These are phyloP conservation scores for Botrytis paeoniae DNA, from an alignment of 2,329 filamentous ascomycete genomes.

Conservation along the genomic window DNA sequence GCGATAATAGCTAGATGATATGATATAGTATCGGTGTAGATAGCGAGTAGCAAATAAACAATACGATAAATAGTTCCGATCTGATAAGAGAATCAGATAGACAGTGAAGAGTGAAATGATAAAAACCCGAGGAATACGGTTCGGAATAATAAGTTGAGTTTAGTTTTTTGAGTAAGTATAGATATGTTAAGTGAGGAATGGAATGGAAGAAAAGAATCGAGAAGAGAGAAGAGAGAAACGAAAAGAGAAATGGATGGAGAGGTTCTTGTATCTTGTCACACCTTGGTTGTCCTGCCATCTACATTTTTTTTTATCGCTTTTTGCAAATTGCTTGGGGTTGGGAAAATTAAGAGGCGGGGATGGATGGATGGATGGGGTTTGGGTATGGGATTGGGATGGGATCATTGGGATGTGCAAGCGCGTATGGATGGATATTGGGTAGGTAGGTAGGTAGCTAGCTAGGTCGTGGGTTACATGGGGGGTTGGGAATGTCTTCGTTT, in stretches of 20 bases:
- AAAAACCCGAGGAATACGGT: constrained; percentile 1
- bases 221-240: background rate
- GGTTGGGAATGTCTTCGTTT: background rate
- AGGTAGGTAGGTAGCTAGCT: background rate
- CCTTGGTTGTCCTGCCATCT: constrained; percentile 25
- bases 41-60: background rate
- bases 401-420: background rate
- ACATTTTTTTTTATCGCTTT: constrained; percentile 15
- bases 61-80: background rate
- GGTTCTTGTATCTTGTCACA: constrained; percentile 14
- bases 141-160: too few relatives aligned
- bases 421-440: background rate
- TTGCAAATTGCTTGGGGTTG: background rate
- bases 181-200: background rate
- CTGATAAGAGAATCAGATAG: background rate
- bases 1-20: background rate
- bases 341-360: constrained; percentile 12
- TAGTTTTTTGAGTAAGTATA: background rate
- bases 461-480: background rate
- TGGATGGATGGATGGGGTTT: too few relatives aligned
- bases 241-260: background rate
- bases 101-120: background rate
- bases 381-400: background rate
- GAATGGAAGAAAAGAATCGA: constrained; percentile 4
- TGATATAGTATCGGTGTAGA: constrained; percentile 1